Conservation (phyloP, 2,329 filamentous ascomycete species). For the Lizonia empirigonia region DNA sequence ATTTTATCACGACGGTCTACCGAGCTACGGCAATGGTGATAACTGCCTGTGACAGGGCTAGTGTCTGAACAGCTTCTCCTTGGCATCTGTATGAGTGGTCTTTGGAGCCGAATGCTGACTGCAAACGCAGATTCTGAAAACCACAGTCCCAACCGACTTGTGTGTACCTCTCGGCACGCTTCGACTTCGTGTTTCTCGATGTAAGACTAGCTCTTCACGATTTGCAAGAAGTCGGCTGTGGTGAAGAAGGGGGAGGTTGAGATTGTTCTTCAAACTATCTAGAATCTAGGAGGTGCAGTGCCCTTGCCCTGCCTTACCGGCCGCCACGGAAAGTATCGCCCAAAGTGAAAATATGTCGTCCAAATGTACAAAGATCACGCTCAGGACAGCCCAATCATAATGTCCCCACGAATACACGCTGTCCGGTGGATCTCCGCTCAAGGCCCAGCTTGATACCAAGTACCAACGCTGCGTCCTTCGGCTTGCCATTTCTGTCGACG, state of each 20-base stretch:
- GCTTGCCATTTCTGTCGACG: slow-evolving; percentile 62
- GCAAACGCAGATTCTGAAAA: background rate
- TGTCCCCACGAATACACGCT: slow-evolving; percentile 65
- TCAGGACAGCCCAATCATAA: slow-evolving; percentile 64
- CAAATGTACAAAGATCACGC: background rate
- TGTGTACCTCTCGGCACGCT: background rate
- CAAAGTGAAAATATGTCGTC: background rate
- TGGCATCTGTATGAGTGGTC: background rate
- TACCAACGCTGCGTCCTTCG: slow-evolving; percentile 63
- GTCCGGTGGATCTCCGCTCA: slow-evolving; percentile 68
- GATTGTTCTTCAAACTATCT: too few relatives aligned
- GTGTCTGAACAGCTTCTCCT: slow-evolving; percentile 36
- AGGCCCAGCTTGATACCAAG: slow-evolving; percentile 68
- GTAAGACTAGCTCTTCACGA: slow-evolving; percentile 15
- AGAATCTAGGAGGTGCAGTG: background rate
- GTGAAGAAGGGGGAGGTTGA: background rate
- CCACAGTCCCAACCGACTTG: too few relatives aligned
- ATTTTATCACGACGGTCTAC: slow-evolving; percentile 82
- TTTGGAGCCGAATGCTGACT: slow-evolving; percentile 14
- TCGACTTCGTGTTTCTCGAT: slow-evolving; percentile 6
- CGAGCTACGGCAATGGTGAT: slow-evolving; percentile 82
- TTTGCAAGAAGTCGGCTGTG: slow-evolving; percentile 7
- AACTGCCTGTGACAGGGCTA: slow-evolving; percentile 76
- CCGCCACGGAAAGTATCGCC: background rate
- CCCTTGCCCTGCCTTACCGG: background rate